phyloP scores from a whole-genome alignment of 2,329 filamentous ascomycete genomes.

The Aspergillus flavus region DNA sequence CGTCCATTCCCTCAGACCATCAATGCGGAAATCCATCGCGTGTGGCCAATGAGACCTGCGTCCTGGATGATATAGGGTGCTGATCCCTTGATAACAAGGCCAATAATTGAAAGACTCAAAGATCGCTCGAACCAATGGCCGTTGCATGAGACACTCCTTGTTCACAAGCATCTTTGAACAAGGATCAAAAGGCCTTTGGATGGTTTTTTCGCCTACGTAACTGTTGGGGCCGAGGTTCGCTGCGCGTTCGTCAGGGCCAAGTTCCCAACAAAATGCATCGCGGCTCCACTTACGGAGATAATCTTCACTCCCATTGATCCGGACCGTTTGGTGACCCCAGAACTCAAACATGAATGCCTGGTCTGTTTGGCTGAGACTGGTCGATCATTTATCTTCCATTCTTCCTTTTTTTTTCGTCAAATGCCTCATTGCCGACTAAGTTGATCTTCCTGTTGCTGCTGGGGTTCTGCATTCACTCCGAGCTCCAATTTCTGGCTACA shows the following conservation, averaged over 20 bases:
- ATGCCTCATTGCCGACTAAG: background rate
- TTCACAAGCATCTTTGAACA: background rate
- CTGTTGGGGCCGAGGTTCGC: constrained; percentile 16
- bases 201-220: background rate
- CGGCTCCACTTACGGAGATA: constrained; percentile 14
- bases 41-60: background rate
- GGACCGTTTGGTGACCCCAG: constrained; percentile 1
- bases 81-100: background rate
- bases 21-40: background rate
- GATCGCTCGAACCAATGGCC: background rate
- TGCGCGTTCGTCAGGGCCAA: background rate
- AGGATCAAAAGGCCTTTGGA: background rate
- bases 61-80: background rate
- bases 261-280: constrained; percentile 18
- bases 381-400: background rate
- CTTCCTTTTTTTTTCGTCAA: constrained; percentile 1
- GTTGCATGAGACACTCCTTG: background rate
- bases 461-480: background rate
- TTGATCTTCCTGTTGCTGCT: background rate
- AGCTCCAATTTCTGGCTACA: background rate
- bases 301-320: constrained; percentile 8
- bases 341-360: background rate
- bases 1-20: background rate
- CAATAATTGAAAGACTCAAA: background rate
- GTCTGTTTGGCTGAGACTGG: background rate